Base-by-base conservation (phyloP, 495 filamentous ascomycete species). In the Xylaria palmicola region DNA sequence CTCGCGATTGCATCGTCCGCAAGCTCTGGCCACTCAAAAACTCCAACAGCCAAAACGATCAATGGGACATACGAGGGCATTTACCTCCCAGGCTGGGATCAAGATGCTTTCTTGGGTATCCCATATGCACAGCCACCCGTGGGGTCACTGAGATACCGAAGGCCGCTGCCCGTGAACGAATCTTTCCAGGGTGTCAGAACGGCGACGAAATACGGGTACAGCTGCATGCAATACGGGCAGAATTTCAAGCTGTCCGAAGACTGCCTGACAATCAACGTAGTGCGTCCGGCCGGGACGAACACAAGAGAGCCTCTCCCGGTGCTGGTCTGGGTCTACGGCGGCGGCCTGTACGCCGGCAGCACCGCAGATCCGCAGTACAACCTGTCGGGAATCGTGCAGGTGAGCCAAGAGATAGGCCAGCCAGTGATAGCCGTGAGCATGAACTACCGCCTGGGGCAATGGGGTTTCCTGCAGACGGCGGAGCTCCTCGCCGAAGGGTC, bases 271-370 rank as follows among this genome's bases (percentile, higher is more conserved):
- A 55, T 72, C 22, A 69, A 64, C 44, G 66, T 77, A n/a, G 53
- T 75, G 24, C 65, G 70, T 0, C 75, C 74, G 0, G 59, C 64
- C 2, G 63, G 59, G 1, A n/a, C n/a, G n/a, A 57, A 30, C 26
- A 6, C 39, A 22, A 41, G 37, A 3, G 32, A 24, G 5, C 55
- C 39, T 12, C 65, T 70, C 26, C 81, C 80, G 4, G 78, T 81
- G 27, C 73, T 75, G 5, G 79, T 86, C 39, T 88, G 83, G 81
- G 83, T 88, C 27, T 81, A 85, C 62, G 85, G 85, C 13, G 86
- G 86, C 36, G 84, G 82, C 0, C 84, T 87, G 60, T 74, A 70
- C 51, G 59, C 67, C 58, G 83, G 83, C n/a, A 75, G 76, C 22
- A 74, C 74, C 7, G 68, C 69, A 0, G 82, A 85, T 52, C 57